A percentile compares a stretch with the other conserved stretches of the same genome.
Conservation (phyloP, 345 rosid genomes). For the Pseudoturritis turrita region DNA sequence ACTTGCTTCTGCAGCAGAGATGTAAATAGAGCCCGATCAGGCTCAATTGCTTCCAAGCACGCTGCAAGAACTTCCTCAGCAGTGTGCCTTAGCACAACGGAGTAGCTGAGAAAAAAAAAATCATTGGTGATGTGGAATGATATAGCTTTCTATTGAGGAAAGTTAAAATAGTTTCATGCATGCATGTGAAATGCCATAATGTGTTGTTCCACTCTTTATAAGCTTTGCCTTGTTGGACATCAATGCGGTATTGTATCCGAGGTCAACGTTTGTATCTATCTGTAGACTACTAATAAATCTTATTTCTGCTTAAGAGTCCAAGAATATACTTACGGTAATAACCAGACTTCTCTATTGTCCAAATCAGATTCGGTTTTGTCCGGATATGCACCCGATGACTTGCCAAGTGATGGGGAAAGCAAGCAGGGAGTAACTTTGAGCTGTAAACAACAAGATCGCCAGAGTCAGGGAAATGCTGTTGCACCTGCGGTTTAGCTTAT, state of each 20-base stretch:
- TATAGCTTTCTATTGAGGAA: background rate
- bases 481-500: background rate
- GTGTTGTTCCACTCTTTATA: background rate
- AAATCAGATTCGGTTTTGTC: constrained; percentile 33
- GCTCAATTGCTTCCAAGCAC: constrained; percentile 82
- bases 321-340: constrained; percentile 68
- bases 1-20: constrained; percentile 75
- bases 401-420: constrained; percentile 53
- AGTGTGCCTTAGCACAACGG: constrained; percentile 93
- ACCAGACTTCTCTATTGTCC: constrained; percentile 62
- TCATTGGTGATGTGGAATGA: background rate
- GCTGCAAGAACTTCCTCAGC: constrained; percentile 92
- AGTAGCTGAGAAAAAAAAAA: constrained; percentile 55
- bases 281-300: background rate
- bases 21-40: constrained; percentile 71
- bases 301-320: background rate
- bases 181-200: background rate
- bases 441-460: constrained; percentile 47
- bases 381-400: constrained; percentile 29
- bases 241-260: background rate
- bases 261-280: constrained; percentile 2
- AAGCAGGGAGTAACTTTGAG: constrained; percentile 81
- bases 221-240: background rate
- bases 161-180: background rate
- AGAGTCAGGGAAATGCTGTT: constrained; percentile 12